phyloP scores from a whole-genome alignment of 306 rosid genomes.

The Astragalus glycyphyllos region DNA sequence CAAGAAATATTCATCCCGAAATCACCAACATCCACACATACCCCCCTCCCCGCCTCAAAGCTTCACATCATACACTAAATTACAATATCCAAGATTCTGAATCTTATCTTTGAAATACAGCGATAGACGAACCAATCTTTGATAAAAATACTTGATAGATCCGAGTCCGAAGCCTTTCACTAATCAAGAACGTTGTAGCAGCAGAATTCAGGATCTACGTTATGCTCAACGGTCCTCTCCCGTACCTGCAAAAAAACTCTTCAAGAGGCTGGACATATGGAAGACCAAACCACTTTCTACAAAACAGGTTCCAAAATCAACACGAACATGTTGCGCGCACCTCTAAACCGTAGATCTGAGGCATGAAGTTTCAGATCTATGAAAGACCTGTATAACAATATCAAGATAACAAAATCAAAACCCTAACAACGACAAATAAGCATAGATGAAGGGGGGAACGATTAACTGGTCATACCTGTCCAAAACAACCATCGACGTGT shows the following conservation, averaged over 20 bases:
- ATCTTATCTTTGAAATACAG: neutral
- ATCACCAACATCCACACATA: constrained; percentile 59
- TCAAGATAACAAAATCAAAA: neutral
- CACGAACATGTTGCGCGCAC: neutral
- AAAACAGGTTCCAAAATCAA: constrained; percentile 19
- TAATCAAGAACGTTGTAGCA: too few relatives aligned
- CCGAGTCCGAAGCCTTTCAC: too few relatives aligned
- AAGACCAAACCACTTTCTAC: neutral
- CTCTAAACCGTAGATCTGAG: too few relatives aligned
- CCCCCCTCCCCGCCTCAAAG: neutral
- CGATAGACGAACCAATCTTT: too few relatives aligned
- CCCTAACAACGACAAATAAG: neutral
- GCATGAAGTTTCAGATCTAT: too few relatives aligned
- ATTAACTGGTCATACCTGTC: neutral
- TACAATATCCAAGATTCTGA: constrained; percentile 32
- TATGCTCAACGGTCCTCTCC: too few relatives aligned
- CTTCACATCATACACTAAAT: constrained; percentile 24
- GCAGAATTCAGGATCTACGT: too few relatives aligned
- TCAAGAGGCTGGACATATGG: too few relatives aligned
- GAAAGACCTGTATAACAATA: neutral
- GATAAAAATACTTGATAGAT: too few relatives aligned
- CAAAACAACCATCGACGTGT: constrained; percentile 5
- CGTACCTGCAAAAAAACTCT: too few relatives aligned
- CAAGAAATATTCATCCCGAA: constrained; percentile 39
- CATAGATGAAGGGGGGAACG: neutral